Evolutionary conservation across 2,329 filamentous ascomycete genomes (phyloP).

Genomic region (Beauveria scarabaeidicola): DNA sequence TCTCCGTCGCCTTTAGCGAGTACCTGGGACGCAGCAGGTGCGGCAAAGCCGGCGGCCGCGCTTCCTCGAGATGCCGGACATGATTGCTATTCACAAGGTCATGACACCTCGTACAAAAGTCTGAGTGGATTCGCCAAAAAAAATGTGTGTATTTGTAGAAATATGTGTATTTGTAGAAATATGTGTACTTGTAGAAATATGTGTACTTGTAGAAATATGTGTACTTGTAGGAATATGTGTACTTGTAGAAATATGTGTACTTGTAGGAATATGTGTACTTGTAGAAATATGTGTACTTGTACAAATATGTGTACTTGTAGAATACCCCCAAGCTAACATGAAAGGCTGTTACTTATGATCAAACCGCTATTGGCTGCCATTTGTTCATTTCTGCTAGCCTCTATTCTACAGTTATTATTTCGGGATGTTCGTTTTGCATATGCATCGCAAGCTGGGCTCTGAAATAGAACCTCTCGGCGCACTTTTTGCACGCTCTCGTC

Average conservation of each 20-base stretch:
- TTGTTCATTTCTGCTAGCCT: background rate
- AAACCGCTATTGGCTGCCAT: background rate
- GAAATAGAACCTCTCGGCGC: background rate
- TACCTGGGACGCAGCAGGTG: constrained; percentile 17
- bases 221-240: background rate
- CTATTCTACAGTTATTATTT: background rate
- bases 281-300: background rate
- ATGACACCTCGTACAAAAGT: background rate
- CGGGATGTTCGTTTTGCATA: background rate
- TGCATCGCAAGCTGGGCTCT: constrained; percentile 3
- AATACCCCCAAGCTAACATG: background rate
- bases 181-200: background rate
- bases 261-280: background rate
- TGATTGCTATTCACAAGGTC: constrained; percentile 21
- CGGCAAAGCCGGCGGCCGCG: constrained; percentile 18
- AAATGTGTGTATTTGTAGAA: background rate
- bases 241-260: background rate
- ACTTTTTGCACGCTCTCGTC: constrained; percentile 3
- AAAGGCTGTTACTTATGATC: background rate
- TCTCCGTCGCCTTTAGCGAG: constrained; percentile 20
- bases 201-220: background rate
- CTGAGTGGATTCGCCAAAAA: background rate
- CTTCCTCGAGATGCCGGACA: constrained; percentile 27
- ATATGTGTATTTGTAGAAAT: too few relatives aligned
- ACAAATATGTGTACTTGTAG: background rate